Conservation (phyloP, 2,329 filamentous ascomycete genomes). For the Thielaviopsis ethacetica region DNA sequence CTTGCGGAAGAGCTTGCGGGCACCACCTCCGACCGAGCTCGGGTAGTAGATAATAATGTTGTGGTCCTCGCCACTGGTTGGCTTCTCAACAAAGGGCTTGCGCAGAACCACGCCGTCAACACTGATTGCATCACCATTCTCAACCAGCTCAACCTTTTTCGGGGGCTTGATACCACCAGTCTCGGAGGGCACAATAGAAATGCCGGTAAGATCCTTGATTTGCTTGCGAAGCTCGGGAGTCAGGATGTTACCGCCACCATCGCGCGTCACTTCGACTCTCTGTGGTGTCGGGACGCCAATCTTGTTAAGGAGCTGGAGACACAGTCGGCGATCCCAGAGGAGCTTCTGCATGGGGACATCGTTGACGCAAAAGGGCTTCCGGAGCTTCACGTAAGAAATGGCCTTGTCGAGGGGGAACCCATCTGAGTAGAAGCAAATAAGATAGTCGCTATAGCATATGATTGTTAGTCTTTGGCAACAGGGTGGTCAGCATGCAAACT, state of each 20-base stretch:
- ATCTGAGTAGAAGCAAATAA: constrained; percentile 97
- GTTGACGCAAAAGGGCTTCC: constrained; percentile 95
- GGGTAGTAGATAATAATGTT: constrained; percentile 98
- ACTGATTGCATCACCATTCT: constrained; percentile 72
- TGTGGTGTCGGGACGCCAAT: constrained; percentile 81
- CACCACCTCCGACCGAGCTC: constrained; percentile 70
- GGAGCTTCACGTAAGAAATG: constrained; percentile 81
- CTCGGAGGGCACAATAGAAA: constrained; percentile 40
- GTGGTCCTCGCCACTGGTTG: constrained; percentile 94
- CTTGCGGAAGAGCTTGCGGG: constrained; percentile 83
- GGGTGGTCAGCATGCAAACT: neutral
- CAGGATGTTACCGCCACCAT: constrained; percentile 69
- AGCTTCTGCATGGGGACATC: constrained; percentile 96
- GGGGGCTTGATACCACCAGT: constrained; percentile 32
- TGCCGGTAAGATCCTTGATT: constrained; percentile 63
- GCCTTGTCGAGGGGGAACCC: constrained; percentile 95
- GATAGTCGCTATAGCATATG: constrained; percentile 47
- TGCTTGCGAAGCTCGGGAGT: constrained; percentile 67
- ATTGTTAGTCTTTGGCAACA: neutral
- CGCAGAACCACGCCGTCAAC: constrained; percentile 70
- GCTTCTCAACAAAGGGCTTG: constrained; percentile 97
- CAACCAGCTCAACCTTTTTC: constrained; percentile 64
- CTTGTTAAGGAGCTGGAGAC: constrained; percentile 72
- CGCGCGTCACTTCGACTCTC: constrained; percentile 78
- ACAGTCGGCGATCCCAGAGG: constrained; percentile 86